Conservation (phyloP, 768 basidiomycete genomes). For the Podaxis sp. region DNA sequence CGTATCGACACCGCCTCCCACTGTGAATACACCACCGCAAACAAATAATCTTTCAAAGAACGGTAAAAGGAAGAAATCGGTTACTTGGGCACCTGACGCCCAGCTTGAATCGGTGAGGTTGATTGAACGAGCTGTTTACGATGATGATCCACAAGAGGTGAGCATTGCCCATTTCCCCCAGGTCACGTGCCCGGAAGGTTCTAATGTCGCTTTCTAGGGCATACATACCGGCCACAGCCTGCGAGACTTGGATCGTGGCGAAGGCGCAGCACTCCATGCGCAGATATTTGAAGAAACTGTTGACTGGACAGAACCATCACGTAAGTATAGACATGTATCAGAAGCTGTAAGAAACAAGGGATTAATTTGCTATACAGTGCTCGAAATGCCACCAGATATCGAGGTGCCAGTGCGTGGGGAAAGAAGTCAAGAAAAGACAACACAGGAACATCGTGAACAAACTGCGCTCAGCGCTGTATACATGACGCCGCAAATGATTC, state of each 20-base stretch:
- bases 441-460: slow-evolving; percentile 77
- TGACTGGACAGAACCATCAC: slow-evolving; percentile 79
- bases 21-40: slow-evolving; percentile 28
- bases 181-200: slow-evolving; percentile 26
- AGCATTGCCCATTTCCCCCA: slow-evolving; percentile 40
- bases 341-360: slow-evolving; percentile 11
- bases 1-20: slow-evolving; percentile 51
- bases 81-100: slow-evolving; percentile 74
- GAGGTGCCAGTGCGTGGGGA: slow-evolving; percentile 55
- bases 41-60: slow-evolving; percentile 28
- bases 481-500: slow-evolving; percentile 65
- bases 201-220: slow-evolving; percentile 50
- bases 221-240: slow-evolving; percentile 64
- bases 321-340: slow-evolving; percentile 46
- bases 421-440: slow-evolving; percentile 61
- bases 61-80: slow-evolving; percentile 70
- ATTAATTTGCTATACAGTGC: slow-evolving; percentile 34
- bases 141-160: slow-evolving; percentile 86
- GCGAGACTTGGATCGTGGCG: slow-evolving; percentile 84
- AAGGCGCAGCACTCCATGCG: slow-evolving; percentile 80
- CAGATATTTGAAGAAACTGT: slow-evolving; percentile 81
- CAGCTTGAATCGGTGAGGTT: slow-evolving; percentile 70
- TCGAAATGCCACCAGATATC: slow-evolving; percentile 59
- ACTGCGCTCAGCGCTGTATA: slow-evolving; percentile 74
- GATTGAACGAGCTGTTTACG: slow-evolving; percentile 86